Percentiles rank a stretch among this genome's conserved stretches.
Conservation (phyloP, 2,329 filamentous ascomycete species). For the Stagonosporopsis cucurbitacearum region DNA sequence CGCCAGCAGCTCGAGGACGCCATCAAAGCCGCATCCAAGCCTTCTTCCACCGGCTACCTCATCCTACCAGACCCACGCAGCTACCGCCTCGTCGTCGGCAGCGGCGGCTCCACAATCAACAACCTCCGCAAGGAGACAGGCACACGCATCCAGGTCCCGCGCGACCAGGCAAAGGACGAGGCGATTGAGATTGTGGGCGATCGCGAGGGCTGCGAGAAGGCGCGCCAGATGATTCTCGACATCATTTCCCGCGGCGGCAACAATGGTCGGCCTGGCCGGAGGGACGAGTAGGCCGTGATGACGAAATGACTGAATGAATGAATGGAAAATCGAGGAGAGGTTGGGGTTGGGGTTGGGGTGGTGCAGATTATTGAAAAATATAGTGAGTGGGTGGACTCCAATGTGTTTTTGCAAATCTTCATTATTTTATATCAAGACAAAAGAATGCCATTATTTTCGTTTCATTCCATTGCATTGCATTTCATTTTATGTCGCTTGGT, state of each 20-base stretch:
- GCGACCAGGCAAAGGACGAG: slow-evolving; percentile 75
- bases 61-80: slow-evolving; percentile 87
- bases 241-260: slow-evolving; percentile 62
- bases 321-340: too few species aligned
- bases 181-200: slow-evolving; percentile 89
- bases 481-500: too few species aligned
- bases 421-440: too few species aligned
- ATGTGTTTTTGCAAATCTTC: too few species aligned
- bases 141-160: slow-evolving; percentile 92
- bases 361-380: too few species aligned
- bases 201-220: slow-evolving; percentile 81
- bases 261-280: slow-evolving; percentile 2
- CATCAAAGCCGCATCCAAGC: slow-evolving; percentile 73
- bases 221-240: slow-evolving; percentile 85
- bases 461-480: too few species aligned
- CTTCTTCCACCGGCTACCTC: slow-evolving; percentile 80
- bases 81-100: slow-evolving; percentile 87
- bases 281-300: slow-evolving; percentile 7
- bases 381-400: too few species aligned
- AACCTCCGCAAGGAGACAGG: slow-evolving; percentile 88
- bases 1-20: slow-evolving; percentile 76
- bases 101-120: slow-evolving; percentile 90
- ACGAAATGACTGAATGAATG: background rate
- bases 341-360: too few species aligned
- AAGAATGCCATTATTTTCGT: too few species aligned